Conservation (phyloP, 2,329 filamentous ascomycete species). For the Sclerotinia glacialis region DNA sequence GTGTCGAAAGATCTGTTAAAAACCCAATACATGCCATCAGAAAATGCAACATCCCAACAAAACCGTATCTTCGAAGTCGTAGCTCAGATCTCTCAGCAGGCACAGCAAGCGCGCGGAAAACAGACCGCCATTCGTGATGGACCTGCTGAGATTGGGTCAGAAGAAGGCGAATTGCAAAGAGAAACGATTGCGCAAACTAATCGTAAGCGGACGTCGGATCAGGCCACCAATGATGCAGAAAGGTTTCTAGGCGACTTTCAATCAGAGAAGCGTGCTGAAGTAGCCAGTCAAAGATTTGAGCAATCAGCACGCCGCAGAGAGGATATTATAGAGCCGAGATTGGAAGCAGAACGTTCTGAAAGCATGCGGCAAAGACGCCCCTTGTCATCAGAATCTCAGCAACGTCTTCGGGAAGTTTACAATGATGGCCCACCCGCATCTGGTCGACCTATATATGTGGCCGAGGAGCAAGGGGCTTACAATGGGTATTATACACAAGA, state of each 20-base stretch:
- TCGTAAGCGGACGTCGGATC: conserved; percentile 26
- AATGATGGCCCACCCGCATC: conserved; percentile 24
- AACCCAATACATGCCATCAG: conserved; percentile 19
- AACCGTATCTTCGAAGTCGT: conserved; percentile 35
- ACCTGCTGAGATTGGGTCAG: conserved; percentile 38
- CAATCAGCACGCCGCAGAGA: conserved; percentile 24
- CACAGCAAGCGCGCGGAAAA: conserved; percentile 30
- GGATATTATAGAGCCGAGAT: conserved; percentile 23
- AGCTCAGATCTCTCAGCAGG: conserved; percentile 36
- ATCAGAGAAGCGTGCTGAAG: conserved; percentile 27
- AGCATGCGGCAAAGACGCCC: conserved; percentile 23
- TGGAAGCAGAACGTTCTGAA: conserved; percentile 29
- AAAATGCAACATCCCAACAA: conserved; percentile 30
- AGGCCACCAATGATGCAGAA: conserved; percentile 41
- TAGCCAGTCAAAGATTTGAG: background rate
- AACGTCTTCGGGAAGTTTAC: conserved; percentile 26
- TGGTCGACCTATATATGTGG: conserved; percentile 23
- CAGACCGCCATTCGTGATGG: conserved; percentile 27
- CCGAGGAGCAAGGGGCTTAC: conserved; percentile 19
- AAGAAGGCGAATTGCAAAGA: conserved; percentile 41
- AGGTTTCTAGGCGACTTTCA: conserved; percentile 42
- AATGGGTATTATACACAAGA: conserved; percentile 31
- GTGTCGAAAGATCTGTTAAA: conserved; percentile 6
- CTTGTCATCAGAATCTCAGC: conserved; percentile 25
- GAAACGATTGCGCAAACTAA: conserved; percentile 20